Evolutionary conservation across 164 flowering plant species (phyloP), one percentile per base, ranked within the genome.

Genomic region (Vitis rupestris): DNA sequence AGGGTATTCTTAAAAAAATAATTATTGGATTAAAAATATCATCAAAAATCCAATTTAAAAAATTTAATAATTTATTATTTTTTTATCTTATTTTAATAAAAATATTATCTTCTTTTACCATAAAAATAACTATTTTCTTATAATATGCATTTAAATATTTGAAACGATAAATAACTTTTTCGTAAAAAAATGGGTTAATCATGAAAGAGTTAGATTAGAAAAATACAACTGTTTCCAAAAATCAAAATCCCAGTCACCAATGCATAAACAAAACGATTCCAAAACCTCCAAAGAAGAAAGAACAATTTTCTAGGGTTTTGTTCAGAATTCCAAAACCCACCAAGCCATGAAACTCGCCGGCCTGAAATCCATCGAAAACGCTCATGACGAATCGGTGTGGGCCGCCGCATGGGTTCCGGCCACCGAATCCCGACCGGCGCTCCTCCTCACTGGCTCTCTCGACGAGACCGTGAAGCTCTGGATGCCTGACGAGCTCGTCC

Each of bases 331-430:
- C 4, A 27, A 31, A 57, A 12, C 31, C 12, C 52, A 16, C 27
- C 27, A 2, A 70, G 30, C 51, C 64, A 94, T 94, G 98, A 94
- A 94, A 73, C 86, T 95, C 16, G 90, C 97, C 2, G 91, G 94
- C 0, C 76, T 92, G 67, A 88, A 90, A 72, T 84, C 96, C 4
- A 60, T 83, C 31, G 94, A 86, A 50, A 80, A 83, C 65, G 98
- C 98, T 0, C 99, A 95, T 80, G 97, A 91, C 19, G 99, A 95
- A 59, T 93, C 98, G 5, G 71, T 95, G 1, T 95, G 99, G 99
- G 86, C 97, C 3, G 91, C 76, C 44, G 75, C 97, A 8, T 95
- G 99, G 99, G 92, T 91, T 7, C 96, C 97, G 13, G 83, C 89
- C 29, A 88, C 92, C 9, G 87, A 83, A 0, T 44, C 81, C 27